Evolutionary conservation across 2,329 filamentous ascomycete genomes (phyloP), one percentile per base, ranked within the genome.

Genomic region (Fusarium humuli): DNA sequence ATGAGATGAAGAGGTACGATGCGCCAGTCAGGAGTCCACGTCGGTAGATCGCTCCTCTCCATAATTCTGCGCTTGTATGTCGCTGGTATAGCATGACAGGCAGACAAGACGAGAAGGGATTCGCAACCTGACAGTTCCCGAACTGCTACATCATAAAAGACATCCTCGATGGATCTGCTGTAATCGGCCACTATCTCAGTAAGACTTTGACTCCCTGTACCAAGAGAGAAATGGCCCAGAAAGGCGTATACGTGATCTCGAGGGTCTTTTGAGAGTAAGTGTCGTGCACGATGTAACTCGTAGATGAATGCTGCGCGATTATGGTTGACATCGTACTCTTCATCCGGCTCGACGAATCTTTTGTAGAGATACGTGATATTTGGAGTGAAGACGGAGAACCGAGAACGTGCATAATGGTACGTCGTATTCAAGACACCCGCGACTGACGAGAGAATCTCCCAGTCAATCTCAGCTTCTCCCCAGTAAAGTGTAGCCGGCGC

Each of bases 11-110:
- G 55, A 14, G 78, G 77, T 9, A 74, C 57, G 9, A 76, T 57
- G 4, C 77, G 74, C 80, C 79, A 81, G 71, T 81, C 80, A 2
- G 80, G 80, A 27, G 80, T 79, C 80, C 80, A 81, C 0, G 78
- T 78, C 2, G 80, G 79, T 6, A 81, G 27, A 22, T 56, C 20
- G 5, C 41, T 52, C 25, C 34, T 57, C 16, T 29, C 23, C 34
- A 55, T 49, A 2, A 50, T n/a, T n/a, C 50, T 61, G 3, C 67
- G 72, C 30, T 37, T 47, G 27, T 71, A 60, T 6, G 61, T 64
- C 8, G 41, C 30, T 2, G 71, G 70, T 20, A 70, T 53, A 23
- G 64, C 61, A 55, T 79, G 73, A 9, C 74, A 75, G 6, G 79
- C 76, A 1, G 77, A 77, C 3, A 80, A 55, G 5, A 79, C 52